Evolutionary conservation across 2,329 filamentous ascomycete genomes (phyloP).

Genomic region (Ascochyta viciae-villosae): DNA sequence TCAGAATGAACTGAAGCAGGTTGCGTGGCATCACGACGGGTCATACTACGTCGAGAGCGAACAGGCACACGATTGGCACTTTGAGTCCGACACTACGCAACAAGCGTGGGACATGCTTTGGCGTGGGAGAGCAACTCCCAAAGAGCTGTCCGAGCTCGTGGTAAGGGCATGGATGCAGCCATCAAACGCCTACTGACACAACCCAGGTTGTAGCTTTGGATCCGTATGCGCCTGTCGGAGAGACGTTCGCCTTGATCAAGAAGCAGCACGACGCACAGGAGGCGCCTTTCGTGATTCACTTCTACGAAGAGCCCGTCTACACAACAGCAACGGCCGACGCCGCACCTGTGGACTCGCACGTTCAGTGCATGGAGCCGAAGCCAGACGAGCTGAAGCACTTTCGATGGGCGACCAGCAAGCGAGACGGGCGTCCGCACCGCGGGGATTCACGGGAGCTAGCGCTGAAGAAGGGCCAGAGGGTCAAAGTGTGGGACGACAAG

Average conservation of each 20-base stretch:
- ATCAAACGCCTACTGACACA: constrained; percentile 13
- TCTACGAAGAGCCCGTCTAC: constrained; percentile 23
- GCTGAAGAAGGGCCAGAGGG: constrained; percentile 29
- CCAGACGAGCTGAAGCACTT: constrained; percentile 8
- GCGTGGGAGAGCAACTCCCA: not conserved
- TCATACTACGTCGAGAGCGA: constrained; percentile 28
- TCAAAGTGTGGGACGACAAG: constrained; percentile 34
- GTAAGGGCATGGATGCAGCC: constrained; percentile 17
- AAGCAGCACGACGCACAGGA: constrained; percentile 21
- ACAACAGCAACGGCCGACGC: constrained; percentile 13
- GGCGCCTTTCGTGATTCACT: constrained; percentile 26
- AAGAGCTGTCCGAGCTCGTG: constrained; percentile 24
- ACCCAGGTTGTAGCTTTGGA: constrained; percentile 31
- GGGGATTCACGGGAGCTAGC: constrained; percentile 35
- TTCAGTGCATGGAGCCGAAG: constrained; percentile 2
- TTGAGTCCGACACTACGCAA: constrained; percentile 9
- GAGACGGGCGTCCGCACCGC: constrained; percentile 29
- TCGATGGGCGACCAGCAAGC: constrained; percentile 31
- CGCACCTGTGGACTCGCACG: not conserved
- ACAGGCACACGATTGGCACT: constrained; percentile 19
- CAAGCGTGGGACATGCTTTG: constrained; percentile 31
- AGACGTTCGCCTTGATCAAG: constrained; percentile 39
- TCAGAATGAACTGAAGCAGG: constrained; percentile 14
- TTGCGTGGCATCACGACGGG: constrained; percentile 32
- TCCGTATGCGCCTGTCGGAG: constrained; percentile 26